Evolutionary conservation across 192 early-diverging fungal species (phyloP).

Genomic region (Dimargaris cristalligena): DNA sequence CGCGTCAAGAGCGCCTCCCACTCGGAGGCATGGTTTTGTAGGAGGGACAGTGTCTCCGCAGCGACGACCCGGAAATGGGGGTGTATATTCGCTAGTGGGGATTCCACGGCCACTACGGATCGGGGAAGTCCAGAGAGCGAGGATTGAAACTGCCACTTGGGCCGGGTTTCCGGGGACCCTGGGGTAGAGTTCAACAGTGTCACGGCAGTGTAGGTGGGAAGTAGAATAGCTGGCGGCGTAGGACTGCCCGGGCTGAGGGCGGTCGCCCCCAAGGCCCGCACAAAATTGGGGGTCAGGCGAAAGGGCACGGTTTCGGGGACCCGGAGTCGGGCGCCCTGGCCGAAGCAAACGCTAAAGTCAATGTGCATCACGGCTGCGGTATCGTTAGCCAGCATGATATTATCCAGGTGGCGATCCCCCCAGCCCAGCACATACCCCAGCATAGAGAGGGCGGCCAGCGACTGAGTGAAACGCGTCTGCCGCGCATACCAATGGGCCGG

Average conservation of each 20-base stretch:
- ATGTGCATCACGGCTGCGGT: conserved; percentile 45
- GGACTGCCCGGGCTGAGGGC: not conserved
- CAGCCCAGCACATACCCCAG: conserved; percentile 47
- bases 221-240: not conserved
- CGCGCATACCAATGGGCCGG: conserved; percentile 16
- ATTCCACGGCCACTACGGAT: not conserved
- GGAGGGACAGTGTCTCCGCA: not conserved
- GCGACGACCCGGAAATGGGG: not conserved
- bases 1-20: not conserved
- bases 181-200: not conserved
- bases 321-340: conserved; percentile 38
- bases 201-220: not conserved
- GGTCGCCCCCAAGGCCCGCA: not conserved
- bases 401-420: conserved; percentile 61
- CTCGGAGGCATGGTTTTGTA: not conserved
- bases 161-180: not conserved
- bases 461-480: conserved; percentile 23
- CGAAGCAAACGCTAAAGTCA: conserved; percentile 65
- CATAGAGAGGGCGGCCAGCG: conserved; percentile 40
- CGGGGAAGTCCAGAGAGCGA: no score
- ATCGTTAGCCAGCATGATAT: conserved; percentile 35
- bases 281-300: conserved; percentile 40
- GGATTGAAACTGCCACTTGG: no score
- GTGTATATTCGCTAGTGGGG: not conserved
- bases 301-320: conserved; percentile 64